Percentiles rank a stretch among this genome's conserved stretches.
phyloP scores from a whole-genome alignment of 192 early-diverging fungal species.

The Backusella westeae region DNA sequence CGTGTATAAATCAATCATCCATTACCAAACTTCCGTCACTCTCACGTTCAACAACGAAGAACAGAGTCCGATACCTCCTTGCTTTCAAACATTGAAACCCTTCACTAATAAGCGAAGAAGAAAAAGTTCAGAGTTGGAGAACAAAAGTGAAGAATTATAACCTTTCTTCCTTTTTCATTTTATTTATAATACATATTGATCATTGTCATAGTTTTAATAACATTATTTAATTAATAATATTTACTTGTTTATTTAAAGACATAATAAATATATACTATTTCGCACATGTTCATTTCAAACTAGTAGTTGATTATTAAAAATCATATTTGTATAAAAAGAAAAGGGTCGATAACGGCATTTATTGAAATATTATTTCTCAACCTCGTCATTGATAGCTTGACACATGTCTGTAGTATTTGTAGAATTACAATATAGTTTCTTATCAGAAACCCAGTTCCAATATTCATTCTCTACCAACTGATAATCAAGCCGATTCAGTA shows the following conservation, averaged over 20 bases:
- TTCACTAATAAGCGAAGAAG: no score
- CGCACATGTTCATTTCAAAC: no score
- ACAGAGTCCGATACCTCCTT: not conserved
- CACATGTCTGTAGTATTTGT: not conserved
- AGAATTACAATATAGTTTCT: conserved; percentile 34
- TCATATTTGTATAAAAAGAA: not conserved
- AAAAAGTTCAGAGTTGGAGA: no score
- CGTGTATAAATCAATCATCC: not conserved
- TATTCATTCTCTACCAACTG: conserved; percentile 49
- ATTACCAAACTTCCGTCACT: not conserved
- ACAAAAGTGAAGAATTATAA: no score
- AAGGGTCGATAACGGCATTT: not conserved
- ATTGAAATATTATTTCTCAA: not conserved
- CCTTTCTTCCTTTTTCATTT: no score
- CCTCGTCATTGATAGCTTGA: conserved; percentile 12
- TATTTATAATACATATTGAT: no score
- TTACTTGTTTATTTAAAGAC: no score
- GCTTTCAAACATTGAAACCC: not conserved
- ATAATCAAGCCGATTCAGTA: conserved; percentile 46
- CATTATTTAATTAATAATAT: no score
- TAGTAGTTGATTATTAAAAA: no score
- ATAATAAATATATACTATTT: no score
- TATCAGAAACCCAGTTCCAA: conserved; percentile 55
- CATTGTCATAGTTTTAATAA: no score
- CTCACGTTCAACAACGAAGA: not conserved